phyloP scores from a whole-genome alignment of 2,329 filamentous ascomycete genomes.

The Clathrospora elynae region DNA sequence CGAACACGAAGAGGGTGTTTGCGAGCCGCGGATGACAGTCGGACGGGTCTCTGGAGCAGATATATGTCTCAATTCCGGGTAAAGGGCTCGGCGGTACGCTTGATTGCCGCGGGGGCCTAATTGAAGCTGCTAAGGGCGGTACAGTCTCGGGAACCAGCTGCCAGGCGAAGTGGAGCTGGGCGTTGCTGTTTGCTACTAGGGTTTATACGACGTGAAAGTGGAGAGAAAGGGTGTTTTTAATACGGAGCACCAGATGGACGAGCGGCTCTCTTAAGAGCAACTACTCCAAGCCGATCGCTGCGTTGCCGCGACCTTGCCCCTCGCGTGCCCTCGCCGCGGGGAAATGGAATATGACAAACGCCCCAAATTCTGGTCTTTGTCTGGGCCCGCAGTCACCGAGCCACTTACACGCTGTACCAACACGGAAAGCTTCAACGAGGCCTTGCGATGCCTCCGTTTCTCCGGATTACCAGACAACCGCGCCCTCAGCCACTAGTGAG shows the following conservation, averaged over 20 bases:
- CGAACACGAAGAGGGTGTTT: conserved; percentile 5
- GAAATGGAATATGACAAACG: conserved; percentile 43
- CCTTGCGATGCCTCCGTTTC: conserved; percentile 29
- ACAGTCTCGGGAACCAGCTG: conserved; percentile 35
- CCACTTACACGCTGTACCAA: conserved; percentile 24
- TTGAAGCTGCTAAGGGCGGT: conserved; percentile 26
- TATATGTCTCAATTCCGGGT: conserved; percentile 44
- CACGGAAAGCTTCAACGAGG: conserved; percentile 19
- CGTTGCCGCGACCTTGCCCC: conserved; percentile 26
- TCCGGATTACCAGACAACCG: conserved; percentile 29
- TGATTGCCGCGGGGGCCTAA: conserved; percentile 36
- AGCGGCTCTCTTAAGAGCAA: conserved; percentile 27
- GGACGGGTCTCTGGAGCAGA: conserved; percentile 16
- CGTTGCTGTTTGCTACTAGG: conserved; percentile 3
- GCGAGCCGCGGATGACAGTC: conserved; percentile 9
- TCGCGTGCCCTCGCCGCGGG: conserved; percentile 37
- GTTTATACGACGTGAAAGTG: conserved; percentile 1
- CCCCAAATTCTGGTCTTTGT: conserved; percentile 30
- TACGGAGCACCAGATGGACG: conserved; percentile 18
- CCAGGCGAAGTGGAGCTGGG: conserved; percentile 32
- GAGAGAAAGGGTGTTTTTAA: conserved; percentile 4
- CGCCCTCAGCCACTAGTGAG: conserved; percentile 20
- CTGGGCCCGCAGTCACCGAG: conserved; percentile 31
- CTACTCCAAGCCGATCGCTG: conserved; percentile 13
- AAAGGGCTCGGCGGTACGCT: conserved; percentile 43